Percentiles rank a stretch among this genome's conserved stretches.
phyloP scores from a whole-genome alignment of 1,284 basidiomycete genomes.

The Cutaneotrichosporon sp. region DNA sequence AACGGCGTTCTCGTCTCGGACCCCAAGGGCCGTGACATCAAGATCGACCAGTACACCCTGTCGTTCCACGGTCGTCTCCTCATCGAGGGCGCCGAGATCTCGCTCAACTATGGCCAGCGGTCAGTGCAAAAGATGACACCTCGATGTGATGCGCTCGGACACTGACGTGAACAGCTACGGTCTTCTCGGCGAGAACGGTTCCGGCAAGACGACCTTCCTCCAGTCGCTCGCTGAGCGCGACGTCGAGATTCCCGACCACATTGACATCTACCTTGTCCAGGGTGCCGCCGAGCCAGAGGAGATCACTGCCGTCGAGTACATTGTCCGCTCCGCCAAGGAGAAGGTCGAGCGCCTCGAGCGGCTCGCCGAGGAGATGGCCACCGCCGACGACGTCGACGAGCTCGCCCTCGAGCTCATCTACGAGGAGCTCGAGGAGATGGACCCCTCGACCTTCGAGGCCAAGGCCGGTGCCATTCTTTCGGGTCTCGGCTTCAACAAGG shows the following conservation, averaged over 20 bases:
- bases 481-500: constrained; percentile 87
- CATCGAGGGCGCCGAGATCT: constrained; percentile 82
- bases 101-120: constrained; percentile 96
- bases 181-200: constrained; percentile 94
- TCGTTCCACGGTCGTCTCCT: constrained; percentile 96
- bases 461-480: constrained; percentile 96
- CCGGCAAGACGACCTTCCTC: constrained; percentile 74
- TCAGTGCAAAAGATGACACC: constrained; percentile 46
- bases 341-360: constrained; percentile 96
- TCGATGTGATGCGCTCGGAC: neutral
- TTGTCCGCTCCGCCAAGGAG: constrained; percentile 85
- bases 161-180: constrained; percentile 62
- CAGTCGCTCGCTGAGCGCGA: constrained; percentile 80
- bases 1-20: constrained; percentile 92
- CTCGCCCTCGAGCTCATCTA: constrained; percentile 82
- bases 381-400: constrained; percentile 88
- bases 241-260: constrained; percentile 90
- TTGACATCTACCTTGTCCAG: constrained; percentile 95
- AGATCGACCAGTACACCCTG: constrained; percentile 93
- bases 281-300: constrained; percentile 98
- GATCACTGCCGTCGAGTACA: constrained; percentile 93
- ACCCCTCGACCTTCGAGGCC: constrained; percentile 91
- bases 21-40: constrained; percentile 89
- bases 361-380: constrained; percentile 89
- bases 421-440: constrained; percentile 96